phyloP scores from a whole-genome alignment of 2,329 filamentous ascomycete genomes.

The Neocatenulostroma microsporum region DNA sequence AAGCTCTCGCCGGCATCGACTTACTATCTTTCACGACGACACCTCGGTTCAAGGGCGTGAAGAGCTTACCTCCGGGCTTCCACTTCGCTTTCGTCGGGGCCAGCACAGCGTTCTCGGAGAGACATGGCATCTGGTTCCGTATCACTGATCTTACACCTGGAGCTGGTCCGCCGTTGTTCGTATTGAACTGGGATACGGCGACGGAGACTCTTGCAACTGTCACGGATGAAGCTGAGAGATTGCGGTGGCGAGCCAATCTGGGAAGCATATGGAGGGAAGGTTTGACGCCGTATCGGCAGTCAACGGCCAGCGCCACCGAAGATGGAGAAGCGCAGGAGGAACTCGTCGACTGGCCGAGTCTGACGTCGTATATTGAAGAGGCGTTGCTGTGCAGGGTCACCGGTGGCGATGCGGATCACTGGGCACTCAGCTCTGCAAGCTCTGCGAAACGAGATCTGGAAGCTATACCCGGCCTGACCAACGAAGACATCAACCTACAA shows the following conservation, averaged over 20 bases:
- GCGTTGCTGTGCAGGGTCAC: conserved; percentile 45
- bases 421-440: conserved; percentile 52
- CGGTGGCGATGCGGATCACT: conserved; percentile 40
- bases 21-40: conserved; percentile 56
- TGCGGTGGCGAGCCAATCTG: conserved; percentile 50
- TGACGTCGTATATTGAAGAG: conserved; percentile 45
- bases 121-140: conserved; percentile 56
- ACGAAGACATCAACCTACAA: conserved; percentile 25
- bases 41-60: conserved; percentile 54
- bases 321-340: conserved; percentile 34
- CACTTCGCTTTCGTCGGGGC: conserved; percentile 57
- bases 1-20: conserved; percentile 48
- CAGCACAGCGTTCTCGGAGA: conserved; percentile 50
- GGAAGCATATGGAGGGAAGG: conserved; percentile 49
- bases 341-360: conserved; percentile 45
- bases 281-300: conserved; percentile 42
- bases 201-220: conserved; percentile 41
- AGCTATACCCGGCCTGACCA: conserved; percentile 50
- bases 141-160: conserved; percentile 26
- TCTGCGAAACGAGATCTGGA: conserved; percentile 51
- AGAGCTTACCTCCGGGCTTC: conserved; percentile 49
- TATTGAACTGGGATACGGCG: conserved; percentile 50
- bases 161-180: conserved; percentile 34
- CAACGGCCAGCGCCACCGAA: conserved; percentile 19
- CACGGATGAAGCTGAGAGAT: conserved; percentile 33